Evolutionary conservation across 108 stramenopile genomes (phyloP).

Genomic region (Skeletonema potamos): DNA sequence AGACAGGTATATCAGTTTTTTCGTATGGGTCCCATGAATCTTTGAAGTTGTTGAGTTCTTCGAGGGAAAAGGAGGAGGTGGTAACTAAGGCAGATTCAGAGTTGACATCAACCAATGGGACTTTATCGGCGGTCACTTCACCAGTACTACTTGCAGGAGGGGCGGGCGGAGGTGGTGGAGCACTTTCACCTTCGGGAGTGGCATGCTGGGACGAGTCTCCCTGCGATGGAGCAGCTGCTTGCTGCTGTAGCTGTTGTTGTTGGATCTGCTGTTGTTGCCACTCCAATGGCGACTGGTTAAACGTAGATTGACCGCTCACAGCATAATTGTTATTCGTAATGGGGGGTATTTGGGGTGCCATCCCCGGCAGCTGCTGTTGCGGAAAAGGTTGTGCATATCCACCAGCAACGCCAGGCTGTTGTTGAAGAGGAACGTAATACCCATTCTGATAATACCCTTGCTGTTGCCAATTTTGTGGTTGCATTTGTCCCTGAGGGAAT

Average conservation of each 20-base stretch:
- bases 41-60: conserved; percentile 39
- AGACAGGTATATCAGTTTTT: conserved; percentile 46
- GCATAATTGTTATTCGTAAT: background rate
- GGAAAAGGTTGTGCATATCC: background rate
- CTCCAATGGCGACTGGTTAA: background rate
- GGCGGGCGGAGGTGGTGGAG: background rate
- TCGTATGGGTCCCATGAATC: conserved; percentile 57
- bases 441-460: background rate
- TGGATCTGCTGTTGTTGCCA: conserved; percentile 4
- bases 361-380: background rate
- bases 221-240: background rate
- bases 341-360: background rate
- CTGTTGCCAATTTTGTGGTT: background rate
- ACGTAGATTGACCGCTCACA: background rate
- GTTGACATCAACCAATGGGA: conserved; percentile 1
- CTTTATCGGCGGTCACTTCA: conserved; percentile 1
- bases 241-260: background rate
- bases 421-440: background rate
- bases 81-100: background rate
- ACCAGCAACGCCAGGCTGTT: background rate
- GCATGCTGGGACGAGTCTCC: background rate
- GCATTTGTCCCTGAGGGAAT: background rate
- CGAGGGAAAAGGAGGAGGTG: conserved; percentile 1
- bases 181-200: background rate
- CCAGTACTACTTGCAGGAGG: conserved; percentile 1